These are phyloP conservation scores for Colletotrichum sp. DNA, from an alignment of 2,329 filamentous ascomycete genomes.

Conservation along the genomic window DNA sequence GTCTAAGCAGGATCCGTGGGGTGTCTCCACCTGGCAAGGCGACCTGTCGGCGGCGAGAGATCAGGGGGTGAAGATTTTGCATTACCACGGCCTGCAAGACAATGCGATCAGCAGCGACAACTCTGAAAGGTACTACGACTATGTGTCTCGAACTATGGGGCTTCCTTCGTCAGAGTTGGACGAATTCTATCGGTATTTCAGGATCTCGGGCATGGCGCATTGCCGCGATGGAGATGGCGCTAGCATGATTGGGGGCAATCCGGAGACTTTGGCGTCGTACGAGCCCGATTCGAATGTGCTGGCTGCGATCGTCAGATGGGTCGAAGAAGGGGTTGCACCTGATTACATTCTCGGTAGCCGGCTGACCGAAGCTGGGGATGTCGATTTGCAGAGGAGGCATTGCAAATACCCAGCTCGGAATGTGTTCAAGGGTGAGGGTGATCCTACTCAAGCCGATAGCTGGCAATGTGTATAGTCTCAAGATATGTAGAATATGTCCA, in stretches of 20 bases:
- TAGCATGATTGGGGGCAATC: slow-evolving; percentile 30
- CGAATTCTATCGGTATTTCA: slow-evolving; percentile 56
- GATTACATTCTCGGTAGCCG: slow-evolving; percentile 35
- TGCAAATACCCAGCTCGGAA: slow-evolving; percentile 39
- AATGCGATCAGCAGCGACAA: slow-evolving; percentile 47
- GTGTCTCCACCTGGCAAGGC: slow-evolving; percentile 42
- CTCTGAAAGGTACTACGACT: slow-evolving; percentile 52
- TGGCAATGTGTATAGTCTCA: slow-evolving; percentile 30
- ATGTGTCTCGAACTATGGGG: slow-evolving; percentile 48
- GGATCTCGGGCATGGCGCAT: slow-evolving; percentile 56
- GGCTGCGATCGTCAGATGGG: slow-evolving; percentile 54
- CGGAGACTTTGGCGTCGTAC: slow-evolving; percentile 10
- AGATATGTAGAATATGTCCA: neutral
- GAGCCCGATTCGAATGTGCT: slow-evolving; percentile 48
- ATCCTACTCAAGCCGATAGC: slow-evolving; percentile 28
- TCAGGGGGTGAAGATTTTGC: slow-evolving; percentile 48
- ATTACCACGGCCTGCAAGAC: slow-evolving; percentile 51
- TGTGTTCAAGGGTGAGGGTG: slow-evolving; percentile 30
- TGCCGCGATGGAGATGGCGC: slow-evolving; percentile 54
- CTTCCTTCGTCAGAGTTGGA: slow-evolving; percentile 22
- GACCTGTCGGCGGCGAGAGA: slow-evolving; percentile 42
- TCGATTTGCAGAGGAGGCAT: slow-evolving; percentile 36
- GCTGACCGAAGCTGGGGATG: slow-evolving; percentile 32
- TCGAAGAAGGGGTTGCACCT: slow-evolving; percentile 47
- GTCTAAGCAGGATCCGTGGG: slow-evolving; percentile 36